Conservation (phyloP, 2,329 filamentous ascomycete genomes). For the Lecanicillium sp. region DNA sequence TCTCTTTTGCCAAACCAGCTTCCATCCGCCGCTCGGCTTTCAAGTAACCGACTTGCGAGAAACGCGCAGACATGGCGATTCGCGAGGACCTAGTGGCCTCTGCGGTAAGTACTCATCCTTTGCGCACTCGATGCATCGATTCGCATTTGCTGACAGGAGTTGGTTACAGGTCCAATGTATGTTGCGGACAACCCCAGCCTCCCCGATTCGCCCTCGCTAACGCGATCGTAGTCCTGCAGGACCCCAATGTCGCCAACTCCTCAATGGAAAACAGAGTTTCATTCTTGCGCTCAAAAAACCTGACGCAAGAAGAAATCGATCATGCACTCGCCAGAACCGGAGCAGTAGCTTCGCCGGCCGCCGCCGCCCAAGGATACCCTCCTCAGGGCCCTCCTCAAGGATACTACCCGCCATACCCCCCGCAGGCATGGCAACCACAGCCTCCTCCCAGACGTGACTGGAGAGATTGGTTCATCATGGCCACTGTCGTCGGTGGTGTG, state of each 20-base stretch:
- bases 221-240: conserved; percentile 67
- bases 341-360: conserved; percentile 43
- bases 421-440: conserved; percentile 53
- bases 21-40: conserved; percentile 1
- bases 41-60: neutral
- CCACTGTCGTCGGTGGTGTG: conserved; percentile 84
- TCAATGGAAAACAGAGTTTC: conserved; percentile 89
- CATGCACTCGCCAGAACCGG: conserved; percentile 71
- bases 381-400: conserved; percentile 37
- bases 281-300: conserved; percentile 92
- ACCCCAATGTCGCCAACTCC: conserved; percentile 82
- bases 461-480: conserved; percentile 99
- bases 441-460: conserved; percentile 77
- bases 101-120: conserved; percentile 48
- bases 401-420: conserved; percentile 44
- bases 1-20: conserved; percentile 12
- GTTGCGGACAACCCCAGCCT: conserved; percentile 19
- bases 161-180: conserved; percentile 37
- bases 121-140: neutral
- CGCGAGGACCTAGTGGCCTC: conserved; percentile 89
- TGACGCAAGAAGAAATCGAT: conserved; percentile 93
- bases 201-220: conserved; percentile 17
- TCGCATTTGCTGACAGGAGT: conserved; percentile 9
- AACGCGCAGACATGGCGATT: conserved; percentile 59
- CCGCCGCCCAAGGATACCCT: conserved; percentile 38